Conservation (phyloP, 2,329 filamentous ascomycete species). For the Ophiostoma quercus region DNA sequence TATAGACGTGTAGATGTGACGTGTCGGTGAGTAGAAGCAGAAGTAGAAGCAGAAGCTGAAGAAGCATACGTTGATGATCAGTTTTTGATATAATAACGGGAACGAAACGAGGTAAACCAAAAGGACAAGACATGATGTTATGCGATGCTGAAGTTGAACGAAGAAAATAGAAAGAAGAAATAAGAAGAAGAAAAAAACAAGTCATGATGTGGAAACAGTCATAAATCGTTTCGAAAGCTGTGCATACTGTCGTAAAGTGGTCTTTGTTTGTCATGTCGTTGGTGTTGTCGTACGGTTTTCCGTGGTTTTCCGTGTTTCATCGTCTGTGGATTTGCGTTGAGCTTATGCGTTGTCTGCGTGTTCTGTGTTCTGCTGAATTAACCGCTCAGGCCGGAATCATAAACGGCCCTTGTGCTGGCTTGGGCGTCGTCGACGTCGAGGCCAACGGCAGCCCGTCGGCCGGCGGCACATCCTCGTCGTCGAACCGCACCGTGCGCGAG, state of each 20-base stretch:
- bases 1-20: not conserved
- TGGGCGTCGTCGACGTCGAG: not conserved
- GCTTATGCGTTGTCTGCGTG: not conserved
- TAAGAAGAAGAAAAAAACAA: conserved; percentile 17
- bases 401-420: conserved; percentile 3
- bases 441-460: conserved; percentile 9
- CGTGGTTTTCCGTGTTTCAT: not conserved
- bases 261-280: not conserved
- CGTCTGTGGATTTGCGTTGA: not conserved
- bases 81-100: not conserved
- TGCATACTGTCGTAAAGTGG: conserved; percentile 7
- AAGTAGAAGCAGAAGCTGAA: not conserved
- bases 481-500: conserved; percentile 12
- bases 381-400: not conserved
- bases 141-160: conserved; percentile 13
- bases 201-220: conserved; percentile 9
- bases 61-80: not conserved
- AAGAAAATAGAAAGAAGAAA: conserved; percentile 1
- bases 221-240: conserved; percentile 9
- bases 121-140: not conserved
- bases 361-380: not conserved
- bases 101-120: conserved; percentile 3
- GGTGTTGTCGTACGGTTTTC: not conserved
- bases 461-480: conserved; percentile 12
- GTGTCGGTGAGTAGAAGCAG: not conserved